Percentiles rank a stretch among this genome's conserved stretches.
phyloP scores from a whole-genome alignment of 2,329 filamentous ascomycete species.

The Aspergillus arachidicola region DNA sequence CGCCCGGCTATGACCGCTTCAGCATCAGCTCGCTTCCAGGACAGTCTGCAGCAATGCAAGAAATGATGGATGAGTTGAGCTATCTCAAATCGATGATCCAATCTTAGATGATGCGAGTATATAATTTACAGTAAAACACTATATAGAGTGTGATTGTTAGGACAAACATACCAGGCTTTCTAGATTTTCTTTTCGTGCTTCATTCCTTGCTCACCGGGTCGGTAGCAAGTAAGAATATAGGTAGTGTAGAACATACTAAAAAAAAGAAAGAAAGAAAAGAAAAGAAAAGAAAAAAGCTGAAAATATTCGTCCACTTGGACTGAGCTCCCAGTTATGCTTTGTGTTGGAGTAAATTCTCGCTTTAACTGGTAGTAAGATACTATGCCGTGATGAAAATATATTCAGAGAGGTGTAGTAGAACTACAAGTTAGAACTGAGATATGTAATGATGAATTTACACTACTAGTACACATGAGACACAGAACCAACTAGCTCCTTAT shows the following conservation, averaged over 20 bases:
- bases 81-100: conserved; percentile 54
- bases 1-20: conserved; percentile 10
- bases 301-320: background rate
- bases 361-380: no score
- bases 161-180: background rate
- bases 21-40: conserved; percentile 26
- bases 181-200: background rate
- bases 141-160: background rate
- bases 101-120: conserved; percentile 27
- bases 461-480: background rate
- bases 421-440: background rate
- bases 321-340: background rate
- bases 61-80: conserved; percentile 54
- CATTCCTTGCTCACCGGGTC: background rate
- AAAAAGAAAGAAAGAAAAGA: no score
- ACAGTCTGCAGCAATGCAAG: conserved; percentile 46
- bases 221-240: background rate
- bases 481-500: no score
- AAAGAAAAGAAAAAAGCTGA: background rate
- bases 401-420: background rate
- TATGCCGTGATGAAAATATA: no score
- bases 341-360: background rate
- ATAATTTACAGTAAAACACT: background rate
- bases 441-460: background rate
- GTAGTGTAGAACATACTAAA: background rate